Evolutionary conservation across 495 filamentous ascomycete species (phyloP), one percentile per base, ranked within the genome.

Genomic region (Bryoglossum gracile): DNA sequence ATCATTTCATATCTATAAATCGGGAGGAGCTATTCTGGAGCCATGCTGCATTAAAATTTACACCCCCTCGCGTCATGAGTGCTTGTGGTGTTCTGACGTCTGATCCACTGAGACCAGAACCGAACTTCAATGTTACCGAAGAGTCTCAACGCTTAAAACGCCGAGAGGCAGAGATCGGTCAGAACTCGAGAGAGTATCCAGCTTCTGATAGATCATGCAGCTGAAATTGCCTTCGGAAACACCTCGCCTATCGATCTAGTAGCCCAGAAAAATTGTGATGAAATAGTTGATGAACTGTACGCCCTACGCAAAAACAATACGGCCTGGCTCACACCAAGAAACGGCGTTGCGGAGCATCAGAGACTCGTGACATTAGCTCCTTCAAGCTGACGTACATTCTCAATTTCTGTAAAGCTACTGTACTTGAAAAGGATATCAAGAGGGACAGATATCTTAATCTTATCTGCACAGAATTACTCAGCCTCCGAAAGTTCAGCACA

Each of bases 121-220:
- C 26, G 26, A 13, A 13, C 5, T 30, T 30, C 26, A 30, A n/a
- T 30, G 13, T 13, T 6, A 30, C 26, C 26, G 26, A 30, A 30
- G 26, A 30, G 26, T 30, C 6, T 30, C 26, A 30, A 30, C 26
- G n/a, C n/a, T n/a, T 32, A 8, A 32, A 13, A 32, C 8, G n/a
- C 28, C 9, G 34, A 37, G 34, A 6, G 16, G 4, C 8, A 37
- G 9, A 37, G n/a, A n/a, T n/a, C 34, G 16, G 43, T 55, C 9
- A 26, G 56, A 8, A 40, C 60, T 43, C 51, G 57, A 21, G 56
- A 64, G 22, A 60, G 58, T 5, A 35, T 62, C 10, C 11, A 39
- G 18, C 56, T 60, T 45, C 53, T 62, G 10, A 44, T 41, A 5
- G 13, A 3, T 33, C 36, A 50, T 37, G 28, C 17, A 2, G 47